A percentile compares a stretch with the other conserved stretches of the same genome.
Evolutionary conservation across 176 grass and related monocot species (phyloP).

Genomic region (Otatea glauca): DNA sequence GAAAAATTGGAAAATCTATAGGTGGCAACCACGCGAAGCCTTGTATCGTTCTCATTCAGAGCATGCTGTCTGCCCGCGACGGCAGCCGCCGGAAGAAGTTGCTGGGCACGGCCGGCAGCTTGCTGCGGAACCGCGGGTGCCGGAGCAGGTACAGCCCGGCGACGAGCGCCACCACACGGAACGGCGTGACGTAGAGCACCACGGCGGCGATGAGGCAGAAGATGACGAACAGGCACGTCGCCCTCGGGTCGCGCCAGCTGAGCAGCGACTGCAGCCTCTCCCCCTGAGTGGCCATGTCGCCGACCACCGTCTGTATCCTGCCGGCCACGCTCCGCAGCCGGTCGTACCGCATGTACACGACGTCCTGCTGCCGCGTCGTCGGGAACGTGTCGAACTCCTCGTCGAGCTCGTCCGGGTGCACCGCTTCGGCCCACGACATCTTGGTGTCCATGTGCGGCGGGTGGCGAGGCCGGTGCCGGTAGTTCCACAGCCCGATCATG

Average conservation of each 20-base stretch:
- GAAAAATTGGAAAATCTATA: not conserved
- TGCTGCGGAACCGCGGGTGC: conserved; percentile 83
- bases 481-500: conserved; percentile 84
- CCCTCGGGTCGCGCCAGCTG: conserved; percentile 84
- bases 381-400: conserved; percentile 99
- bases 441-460: conserved; percentile 93
- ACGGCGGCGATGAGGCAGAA: conserved; percentile 78
- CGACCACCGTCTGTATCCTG: conserved; percentile 84
- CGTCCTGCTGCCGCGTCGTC: conserved; percentile 61
- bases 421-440: conserved; percentile 78
- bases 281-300: conserved; percentile 92
- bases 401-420: conserved; percentile 77
- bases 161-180: conserved; percentile 71
- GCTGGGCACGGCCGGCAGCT: conserved; percentile 71
- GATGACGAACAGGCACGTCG: conserved; percentile 65
- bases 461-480: conserved; percentile 59
- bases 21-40: not conserved
- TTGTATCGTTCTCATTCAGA: conserved; percentile 44
- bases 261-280: conserved; percentile 78
- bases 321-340: conserved; percentile 78
- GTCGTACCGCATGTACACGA: conserved; percentile 87
- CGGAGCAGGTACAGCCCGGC: conserved; percentile 72
- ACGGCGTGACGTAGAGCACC: conserved; percentile 80
- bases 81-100: conserved; percentile 92
- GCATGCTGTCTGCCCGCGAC: conserved; percentile 80